A percentile compares a stretch with the other conserved stretches of the same genome.
Evolutionary conservation across 345 rosid species (phyloP).

Genomic region (Gossypium mustelinum): DNA sequence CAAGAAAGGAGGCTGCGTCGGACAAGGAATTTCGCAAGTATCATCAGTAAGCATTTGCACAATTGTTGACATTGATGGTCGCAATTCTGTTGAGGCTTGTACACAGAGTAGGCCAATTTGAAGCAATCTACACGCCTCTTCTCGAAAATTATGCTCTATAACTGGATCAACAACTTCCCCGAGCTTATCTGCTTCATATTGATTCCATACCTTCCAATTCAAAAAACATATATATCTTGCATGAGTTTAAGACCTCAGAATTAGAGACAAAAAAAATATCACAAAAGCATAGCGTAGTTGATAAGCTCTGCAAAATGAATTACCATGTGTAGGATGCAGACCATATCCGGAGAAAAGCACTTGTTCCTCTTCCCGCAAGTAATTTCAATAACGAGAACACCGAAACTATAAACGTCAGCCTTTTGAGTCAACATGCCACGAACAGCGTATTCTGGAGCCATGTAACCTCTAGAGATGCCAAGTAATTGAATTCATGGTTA

Average conservation of each 20-base stretch:
- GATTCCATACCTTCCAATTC: constrained; percentile 55
- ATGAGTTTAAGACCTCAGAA: neutral
- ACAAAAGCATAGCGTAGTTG: neutral
- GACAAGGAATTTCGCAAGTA: constrained; percentile 42
- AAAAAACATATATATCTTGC: no score
- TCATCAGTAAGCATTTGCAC: constrained; percentile 57
- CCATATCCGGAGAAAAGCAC: constrained; percentile 31
- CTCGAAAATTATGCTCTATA: constrained; percentile 39
- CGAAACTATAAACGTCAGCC: constrained; percentile 83
- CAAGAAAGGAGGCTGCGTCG: constrained; percentile 78
- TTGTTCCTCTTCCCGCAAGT: constrained; percentile 55
- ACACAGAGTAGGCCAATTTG: constrained; percentile 72
- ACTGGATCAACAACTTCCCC: constrained; percentile 60
- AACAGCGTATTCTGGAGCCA: constrained; percentile 87
- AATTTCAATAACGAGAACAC: constrained; percentile 71
- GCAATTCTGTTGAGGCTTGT: constrained; percentile 77
- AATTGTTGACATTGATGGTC: constrained; percentile 74
- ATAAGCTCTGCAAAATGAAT: neutral
- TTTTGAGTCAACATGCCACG: constrained; percentile 75
- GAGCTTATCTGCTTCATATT: constrained; percentile 37
- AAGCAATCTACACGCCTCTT: constrained; percentile 45
- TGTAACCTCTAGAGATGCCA: constrained; percentile 59
- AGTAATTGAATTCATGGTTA: neutral
- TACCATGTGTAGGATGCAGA: constrained; percentile 61
- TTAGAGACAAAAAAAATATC: neutral